Evolutionary conservation across 1,139 yeast genomes (phyloP).

Genomic region (Geotrichum bryndzae): DNA sequence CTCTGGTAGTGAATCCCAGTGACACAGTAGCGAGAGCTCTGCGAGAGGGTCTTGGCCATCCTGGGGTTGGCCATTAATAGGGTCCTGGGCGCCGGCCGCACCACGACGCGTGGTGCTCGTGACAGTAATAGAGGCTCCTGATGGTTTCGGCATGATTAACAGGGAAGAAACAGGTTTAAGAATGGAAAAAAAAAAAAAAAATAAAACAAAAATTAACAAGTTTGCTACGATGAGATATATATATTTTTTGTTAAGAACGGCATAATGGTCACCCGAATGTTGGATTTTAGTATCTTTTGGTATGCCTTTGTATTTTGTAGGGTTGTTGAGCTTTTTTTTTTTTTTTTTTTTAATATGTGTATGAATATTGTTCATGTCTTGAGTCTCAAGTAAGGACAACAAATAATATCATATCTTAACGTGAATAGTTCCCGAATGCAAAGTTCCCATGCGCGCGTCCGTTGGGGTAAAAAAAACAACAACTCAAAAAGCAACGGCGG

Average conservation of each 20-base stretch:
- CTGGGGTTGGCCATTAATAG: not conserved
- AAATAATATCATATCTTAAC: too few relatives aligned
- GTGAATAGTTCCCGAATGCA: too few relatives aligned
- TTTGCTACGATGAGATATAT: too few relatives aligned
- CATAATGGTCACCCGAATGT: not conserved
- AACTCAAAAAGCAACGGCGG: not conserved
- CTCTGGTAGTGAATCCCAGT: slow-evolving; percentile 53
- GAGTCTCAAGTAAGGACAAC: too few relatives aligned
- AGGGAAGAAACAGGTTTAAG: not conserved
- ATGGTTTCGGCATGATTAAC: not conserved
- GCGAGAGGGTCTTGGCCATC: not conserved
- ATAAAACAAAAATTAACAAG: too few relatives aligned
- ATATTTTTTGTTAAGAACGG: too few relatives aligned
- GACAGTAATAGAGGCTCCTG: not conserved
- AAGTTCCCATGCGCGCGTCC: too few relatives aligned
- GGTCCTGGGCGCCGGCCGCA: not conserved
- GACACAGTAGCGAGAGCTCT: slow-evolving; percentile 6
- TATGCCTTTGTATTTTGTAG: not conserved
- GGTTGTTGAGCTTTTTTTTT: not conserved
- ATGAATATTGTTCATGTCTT: too few relatives aligned
- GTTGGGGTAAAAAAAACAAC: too few relatives aligned
- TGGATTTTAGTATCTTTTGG: not conserved
- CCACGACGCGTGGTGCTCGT: not conserved
- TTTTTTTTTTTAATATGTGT: not conserved
- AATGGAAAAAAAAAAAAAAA: not conserved